Evolutionary conservation across 495 filamentous ascomycete species (phyloP).

Genomic region (Lindgomyces ingoldianus): DNA sequence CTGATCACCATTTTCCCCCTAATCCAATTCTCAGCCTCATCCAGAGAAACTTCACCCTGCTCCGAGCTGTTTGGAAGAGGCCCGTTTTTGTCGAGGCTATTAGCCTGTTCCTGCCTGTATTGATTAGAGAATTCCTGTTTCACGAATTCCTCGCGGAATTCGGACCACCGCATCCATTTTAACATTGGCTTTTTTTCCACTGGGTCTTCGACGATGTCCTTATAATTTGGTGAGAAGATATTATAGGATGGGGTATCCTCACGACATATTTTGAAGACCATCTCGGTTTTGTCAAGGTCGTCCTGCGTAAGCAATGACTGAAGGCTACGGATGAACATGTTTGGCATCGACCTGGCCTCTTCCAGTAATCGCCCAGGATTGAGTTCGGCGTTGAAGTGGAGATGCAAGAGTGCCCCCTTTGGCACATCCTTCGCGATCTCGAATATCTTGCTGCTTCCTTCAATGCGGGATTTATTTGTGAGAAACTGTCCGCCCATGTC

Average conservation of each 20-base stretch:
- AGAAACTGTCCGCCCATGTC: slow-evolving; percentile 49
- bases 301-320: slow-evolving; percentile 25
- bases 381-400: slow-evolving; percentile 48
- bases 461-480: slow-evolving; percentile 42
- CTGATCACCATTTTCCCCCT: slow-evolving; percentile 38
- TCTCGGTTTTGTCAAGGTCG: slow-evolving; percentile 37
- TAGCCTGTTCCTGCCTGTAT: background rate
- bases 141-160: slow-evolving; percentile 1
- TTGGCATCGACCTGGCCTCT: slow-evolving; percentile 31
- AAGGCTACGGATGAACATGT: slow-evolving; percentile 44
- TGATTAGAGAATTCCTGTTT: background rate
- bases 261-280: slow-evolving; percentile 44
- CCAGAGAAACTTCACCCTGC: slow-evolving; percentile 3
- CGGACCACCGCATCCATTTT: slow-evolving; percentile 18
- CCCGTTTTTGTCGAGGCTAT: background rate
- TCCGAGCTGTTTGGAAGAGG: slow-evolving; percentile 13
- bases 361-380: slow-evolving; percentile 38
- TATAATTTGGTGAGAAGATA: slow-evolving; percentile 40
- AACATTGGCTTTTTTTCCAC: slow-evolving; percentile 21
- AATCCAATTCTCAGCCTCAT: slow-evolving; percentile 34
- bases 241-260: slow-evolving; percentile 23
- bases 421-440: slow-evolving; percentile 39
- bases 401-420: slow-evolving; percentile 44
- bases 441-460: slow-evolving; percentile 39
- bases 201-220: background rate